These are phyloP conservation scores for Naganishia liquefaciens DNA, from an alignment of 1,284 basidiomycete species.

Conservation along the genomic window DNA sequence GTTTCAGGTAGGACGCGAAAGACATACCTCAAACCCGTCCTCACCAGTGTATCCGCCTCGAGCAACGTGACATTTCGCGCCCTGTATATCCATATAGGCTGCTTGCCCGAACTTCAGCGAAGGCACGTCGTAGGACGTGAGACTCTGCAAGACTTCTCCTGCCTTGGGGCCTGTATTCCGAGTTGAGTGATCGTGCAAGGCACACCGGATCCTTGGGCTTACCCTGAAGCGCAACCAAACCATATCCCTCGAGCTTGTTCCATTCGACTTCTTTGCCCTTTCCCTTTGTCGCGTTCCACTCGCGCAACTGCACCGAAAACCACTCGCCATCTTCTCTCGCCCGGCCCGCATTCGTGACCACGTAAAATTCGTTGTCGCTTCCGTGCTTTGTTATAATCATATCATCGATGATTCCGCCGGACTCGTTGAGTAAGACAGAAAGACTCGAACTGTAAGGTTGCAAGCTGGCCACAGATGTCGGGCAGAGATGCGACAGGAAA, in stretches of 20 bases:
- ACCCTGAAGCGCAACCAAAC: slow-evolving; percentile 88
- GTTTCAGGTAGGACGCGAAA: slow-evolving; percentile 8
- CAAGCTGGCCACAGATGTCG: slow-evolving; percentile 72
- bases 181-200: not conserved
- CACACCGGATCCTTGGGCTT: slow-evolving; percentile 29
- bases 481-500: slow-evolving; percentile 83
- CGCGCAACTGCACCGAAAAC: slow-evolving; percentile 67
- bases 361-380: slow-evolving; percentile 74
- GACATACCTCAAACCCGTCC: slow-evolving; percentile 87
- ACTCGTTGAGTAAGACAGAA: slow-evolving; percentile 82
- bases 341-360: slow-evolving; percentile 94
- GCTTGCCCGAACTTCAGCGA: slow-evolving; percentile 77
- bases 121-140: slow-evolving; percentile 69
- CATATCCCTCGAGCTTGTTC: slow-evolving; percentile 80
- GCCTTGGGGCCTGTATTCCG: slow-evolving; percentile 71
- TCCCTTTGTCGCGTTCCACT: slow-evolving; percentile 68
- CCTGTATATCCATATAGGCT: slow-evolving; percentile 67
- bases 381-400: slow-evolving; percentile 79
- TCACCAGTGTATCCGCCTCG: slow-evolving; percentile 99
- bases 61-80: slow-evolving; percentile 82
- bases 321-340: slow-evolving; percentile 77
- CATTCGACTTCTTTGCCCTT: slow-evolving; percentile 68
- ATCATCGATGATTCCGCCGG: slow-evolving; percentile 95
- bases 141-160: slow-evolving; percentile 70
- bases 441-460: slow-evolving; percentile 72